A percentile compares a stretch with the other conserved stretches of the same genome.
Evolutionary conservation across 306 rosid genomes (phyloP).

Genomic region (Dicorynia guianensis): DNA sequence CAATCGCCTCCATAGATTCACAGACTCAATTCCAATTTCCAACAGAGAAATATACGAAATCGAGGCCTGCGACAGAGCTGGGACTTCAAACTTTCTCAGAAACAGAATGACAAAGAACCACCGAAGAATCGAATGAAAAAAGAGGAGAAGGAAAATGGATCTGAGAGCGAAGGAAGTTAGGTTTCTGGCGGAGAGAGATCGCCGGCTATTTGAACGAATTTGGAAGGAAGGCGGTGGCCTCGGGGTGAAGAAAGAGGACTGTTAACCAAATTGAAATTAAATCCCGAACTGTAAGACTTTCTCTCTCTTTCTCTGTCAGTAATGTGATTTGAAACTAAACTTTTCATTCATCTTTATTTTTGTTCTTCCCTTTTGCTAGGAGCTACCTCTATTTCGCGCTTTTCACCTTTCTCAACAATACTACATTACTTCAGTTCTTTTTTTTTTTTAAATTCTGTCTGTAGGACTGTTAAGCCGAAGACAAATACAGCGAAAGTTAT

Average conservation of each 20-base stretch:
- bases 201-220: background rate
- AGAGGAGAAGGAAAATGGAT: background rate
- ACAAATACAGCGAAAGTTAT: too few relatives aligned
- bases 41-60: background rate
- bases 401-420: slow-evolving; percentile 18
- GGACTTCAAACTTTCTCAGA: background rate
- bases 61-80: background rate
- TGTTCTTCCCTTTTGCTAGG: slow-evolving; percentile 19
- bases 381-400: slow-evolving; percentile 37
- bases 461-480: too few relatives aligned
- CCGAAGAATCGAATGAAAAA: background rate
- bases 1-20: slow-evolving; percentile 65
- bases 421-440: background rate
- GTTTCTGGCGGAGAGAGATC: background rate
- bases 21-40: background rate
- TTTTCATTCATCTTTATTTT: slow-evolving; percentile 5
- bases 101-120: background rate
- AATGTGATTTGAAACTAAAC: slow-evolving; percentile 5
- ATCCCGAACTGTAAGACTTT: slow-evolving; percentile 23
- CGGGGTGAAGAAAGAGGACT: background rate
- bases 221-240: background rate
- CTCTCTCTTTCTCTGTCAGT: background rate
- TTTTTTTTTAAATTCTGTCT: too few relatives aligned
- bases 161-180: background rate
- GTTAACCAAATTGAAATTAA: slow-evolving; percentile 29